Conservation (phyloP, 2,329 filamentous ascomycete species). For the Penicillium sp. region DNA sequence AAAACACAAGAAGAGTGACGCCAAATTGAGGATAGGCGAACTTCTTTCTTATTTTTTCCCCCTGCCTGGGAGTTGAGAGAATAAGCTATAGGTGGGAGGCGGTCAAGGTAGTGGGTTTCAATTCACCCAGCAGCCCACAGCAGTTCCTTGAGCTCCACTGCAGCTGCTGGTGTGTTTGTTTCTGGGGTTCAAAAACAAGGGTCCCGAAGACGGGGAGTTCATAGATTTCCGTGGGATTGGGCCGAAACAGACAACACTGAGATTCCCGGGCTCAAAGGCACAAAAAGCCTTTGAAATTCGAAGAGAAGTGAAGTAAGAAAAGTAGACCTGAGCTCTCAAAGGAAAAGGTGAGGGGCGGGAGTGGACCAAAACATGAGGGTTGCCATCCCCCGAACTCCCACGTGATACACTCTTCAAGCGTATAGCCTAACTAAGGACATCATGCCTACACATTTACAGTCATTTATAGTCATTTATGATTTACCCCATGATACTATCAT, state of each 20-base stretch:
- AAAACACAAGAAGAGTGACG: conserved; percentile 3
- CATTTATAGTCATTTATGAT: conserved; percentile 2
- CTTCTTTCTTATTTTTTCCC: conserved; percentile 13
- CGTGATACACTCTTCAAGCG: conserved; percentile 19
- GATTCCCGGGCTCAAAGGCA: not conserved
- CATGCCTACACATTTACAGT: not conserved
- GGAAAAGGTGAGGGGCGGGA: conserved; percentile 19
- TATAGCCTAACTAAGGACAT: not conserved
- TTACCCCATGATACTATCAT: not conserved
- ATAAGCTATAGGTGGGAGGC: conserved; percentile 20
- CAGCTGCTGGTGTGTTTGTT: conserved; percentile 22
- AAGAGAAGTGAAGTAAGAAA: not conserved
- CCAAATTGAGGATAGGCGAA: conserved; percentile 5
- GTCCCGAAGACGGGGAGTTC: conserved; percentile 1
- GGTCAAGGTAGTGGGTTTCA: conserved; percentile 24
- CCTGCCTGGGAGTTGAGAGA: conserved; percentile 4
- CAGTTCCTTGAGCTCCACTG: conserved; percentile 20
- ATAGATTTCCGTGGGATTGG: not conserved
- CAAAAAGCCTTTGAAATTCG: not conserved
- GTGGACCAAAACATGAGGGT: conserved; percentile 24
- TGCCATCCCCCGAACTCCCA: conserved; percentile 16
- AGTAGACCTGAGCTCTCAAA: conserved; percentile 5
- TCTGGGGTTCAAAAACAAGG: conserved; percentile 13
- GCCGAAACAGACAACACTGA: not conserved
- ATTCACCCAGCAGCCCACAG: conserved; percentile 24